Evolutionary conservation across 108 stramenopile genomes (phyloP).

Genomic region (Discostella pseudostelligera): DNA sequence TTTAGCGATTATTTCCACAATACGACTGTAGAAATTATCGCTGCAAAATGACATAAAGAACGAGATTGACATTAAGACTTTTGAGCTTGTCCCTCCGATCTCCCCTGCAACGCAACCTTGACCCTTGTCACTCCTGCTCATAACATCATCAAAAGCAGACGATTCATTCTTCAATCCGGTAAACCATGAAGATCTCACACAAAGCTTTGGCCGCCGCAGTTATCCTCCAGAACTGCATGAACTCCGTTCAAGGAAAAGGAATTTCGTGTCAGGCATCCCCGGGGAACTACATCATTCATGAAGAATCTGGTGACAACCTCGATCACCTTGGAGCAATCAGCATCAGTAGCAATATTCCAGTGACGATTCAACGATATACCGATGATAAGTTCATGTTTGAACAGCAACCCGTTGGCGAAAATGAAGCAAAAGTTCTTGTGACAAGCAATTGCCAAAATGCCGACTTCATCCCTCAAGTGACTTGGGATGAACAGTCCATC

Average conservation of each 20-base stretch:
- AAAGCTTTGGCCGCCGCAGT: not conserved
- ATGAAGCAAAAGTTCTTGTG: conserved; percentile 20
- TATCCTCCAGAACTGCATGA: not conserved
- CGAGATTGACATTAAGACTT: no score
- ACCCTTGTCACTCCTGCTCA: no score
- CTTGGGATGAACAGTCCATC: conserved; percentile 14
- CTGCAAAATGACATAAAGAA: no score
- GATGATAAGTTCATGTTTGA: conserved; percentile 21
- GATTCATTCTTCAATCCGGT: not conserved
- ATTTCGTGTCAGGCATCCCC: not conserved
- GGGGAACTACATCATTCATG: not conserved
- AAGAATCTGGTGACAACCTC: not conserved
- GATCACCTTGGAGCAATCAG: not conserved
- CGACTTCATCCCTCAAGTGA: conserved; percentile 5
- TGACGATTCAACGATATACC: conserved; percentile 25
- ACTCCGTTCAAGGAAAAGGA: not conserved
- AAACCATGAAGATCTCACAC: not conserved
- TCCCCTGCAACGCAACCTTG: no score
- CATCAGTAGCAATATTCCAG: conserved; percentile 18
- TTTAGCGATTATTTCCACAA: no score
- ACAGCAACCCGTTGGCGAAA: conserved; percentile 13
- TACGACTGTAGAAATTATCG: no score
- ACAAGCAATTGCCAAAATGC: conserved; percentile 20
- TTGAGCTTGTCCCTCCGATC: no score
- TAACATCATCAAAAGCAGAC: no score